Conservation (phyloP, 192 early-diverging fungal species). For the Coemansia aciculifera region DNA sequence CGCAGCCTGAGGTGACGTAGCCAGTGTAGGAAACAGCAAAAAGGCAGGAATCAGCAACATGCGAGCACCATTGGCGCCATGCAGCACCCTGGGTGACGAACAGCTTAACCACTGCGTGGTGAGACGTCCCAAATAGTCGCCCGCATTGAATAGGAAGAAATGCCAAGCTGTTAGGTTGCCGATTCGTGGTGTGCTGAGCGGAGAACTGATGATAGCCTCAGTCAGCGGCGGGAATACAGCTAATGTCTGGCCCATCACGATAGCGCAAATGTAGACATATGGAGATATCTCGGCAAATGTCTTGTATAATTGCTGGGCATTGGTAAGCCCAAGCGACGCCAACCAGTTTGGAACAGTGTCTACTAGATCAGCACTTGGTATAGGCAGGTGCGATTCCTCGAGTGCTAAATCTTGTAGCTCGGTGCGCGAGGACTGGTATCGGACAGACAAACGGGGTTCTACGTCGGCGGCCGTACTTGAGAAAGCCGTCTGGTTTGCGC, state of each 20-base stretch:
- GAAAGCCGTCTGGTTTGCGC: constrained; percentile 10
- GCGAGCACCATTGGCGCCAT: constrained; percentile 41
- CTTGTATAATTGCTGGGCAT: constrained; percentile 20
- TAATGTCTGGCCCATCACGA: constrained; percentile 67
- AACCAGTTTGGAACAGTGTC: constrained; percentile 18
- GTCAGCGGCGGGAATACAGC: constrained; percentile 77
- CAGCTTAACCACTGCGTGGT: constrained; percentile 52
- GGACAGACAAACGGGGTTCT: not conserved
- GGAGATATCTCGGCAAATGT: constrained; percentile 30
- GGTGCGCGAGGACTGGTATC: constrained; percentile 1
- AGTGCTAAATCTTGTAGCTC: constrained; percentile 5
- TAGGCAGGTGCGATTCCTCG: not conserved
- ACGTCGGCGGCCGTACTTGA: not conserved
- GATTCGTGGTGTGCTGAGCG: constrained; percentile 21
- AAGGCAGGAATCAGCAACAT: constrained; percentile 55
- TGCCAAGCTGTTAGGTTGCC: constrained; percentile 61
- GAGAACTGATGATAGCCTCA: constrained; percentile 58
- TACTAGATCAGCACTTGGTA: not conserved
- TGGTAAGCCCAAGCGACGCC: constrained; percentile 26
- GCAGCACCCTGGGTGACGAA: constrained; percentile 28
- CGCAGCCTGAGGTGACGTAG: constrained; percentile 10
- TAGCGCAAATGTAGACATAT: constrained; percentile 43
- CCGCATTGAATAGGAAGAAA: constrained; percentile 72
- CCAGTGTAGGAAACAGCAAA: constrained; percentile 53
- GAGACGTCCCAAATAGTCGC: constrained; percentile 69